Base-by-base conservation (phyloP, 2,329 filamentous ascomycete species). In the Dendrostoma leiphaemia region DNA sequence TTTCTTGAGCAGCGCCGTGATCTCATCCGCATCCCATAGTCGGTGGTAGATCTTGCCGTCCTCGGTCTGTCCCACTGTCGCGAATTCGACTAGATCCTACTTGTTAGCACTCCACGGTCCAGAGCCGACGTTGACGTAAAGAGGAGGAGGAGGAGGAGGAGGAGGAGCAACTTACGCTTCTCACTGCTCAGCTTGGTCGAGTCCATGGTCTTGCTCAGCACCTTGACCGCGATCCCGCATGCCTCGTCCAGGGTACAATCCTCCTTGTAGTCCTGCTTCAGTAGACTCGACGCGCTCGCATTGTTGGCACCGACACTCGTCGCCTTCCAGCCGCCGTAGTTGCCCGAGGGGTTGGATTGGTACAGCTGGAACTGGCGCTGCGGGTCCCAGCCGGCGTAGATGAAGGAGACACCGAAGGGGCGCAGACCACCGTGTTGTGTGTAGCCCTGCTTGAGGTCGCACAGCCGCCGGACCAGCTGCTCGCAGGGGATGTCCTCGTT, bases 181-280 rank as follows among this genome's bases (percentile, higher is more conserved):
- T 99, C 94, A 69, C 91, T 96, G 79, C 91, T 97, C 69, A 99
- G 77, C 81, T 97, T 99, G 51, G 93, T 97, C 52, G 92, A 96
- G 73, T 99, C 94, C 95, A 99, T 99, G 6, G 94, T 99, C 86
- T 99, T 99, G 83, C 94, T 97, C 62, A 99, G 77, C 60, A 99
- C 94, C 83, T 99, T 99, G 71, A 99, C 94, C 10, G 94, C 94
- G 81, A 97, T 88, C 51, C 89, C 91, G 71, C 94, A 99, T 4
- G 95, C 94, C 78, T 99, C 94, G 78, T 96, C 90, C 68, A 99
- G 74, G 62, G 90, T 88, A 73, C 92, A 97, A 64, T 97, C 92
- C 76, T 99, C 94, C 81, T 97, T 97, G 79, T 99, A 99, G 74
- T 99, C 94, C 74, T 99, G 94, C 83, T 99, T 99, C 72, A 99